Base-by-base conservation (phyloP, 2,329 filamentous ascomycete genomes). In the Blastomyces gilchristii region DNA sequence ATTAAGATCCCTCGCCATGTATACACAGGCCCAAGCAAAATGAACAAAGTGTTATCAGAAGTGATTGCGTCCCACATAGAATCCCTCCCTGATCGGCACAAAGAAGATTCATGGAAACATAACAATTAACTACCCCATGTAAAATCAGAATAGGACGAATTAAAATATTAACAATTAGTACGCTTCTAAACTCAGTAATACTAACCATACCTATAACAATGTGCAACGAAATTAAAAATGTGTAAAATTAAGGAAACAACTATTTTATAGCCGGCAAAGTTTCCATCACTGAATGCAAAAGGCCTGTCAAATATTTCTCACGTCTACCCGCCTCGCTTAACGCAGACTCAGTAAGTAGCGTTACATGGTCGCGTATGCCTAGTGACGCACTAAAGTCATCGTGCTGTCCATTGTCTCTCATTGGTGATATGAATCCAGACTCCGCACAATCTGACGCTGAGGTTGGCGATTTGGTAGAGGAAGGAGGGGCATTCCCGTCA, bases 341-440 rank as follows among this genome's bases (percentile, higher is more conserved):
- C 12, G 43, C 57, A 22, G 57, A 31, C 43, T 59, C 57, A n/a
- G 41, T 43, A 59, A 31, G 39, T 31, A 58, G n/a, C 56, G 22
- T 45, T 28, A 45, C 56, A 28, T 43, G 56, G 16, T 31, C n/a
- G 16, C n/a, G 8, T 18, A 11, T 45, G 56, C 16, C 28, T 28
- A 7, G 56, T 14, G 56, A 28, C 56, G 18, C n/a, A 45, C 39
- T 37, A 31, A 39, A 34, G n/a, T 11, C 53, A n/a, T 39, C 18
- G 8, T 56, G 31, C 53, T 39, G 28, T 0, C 31, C 16, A 22
- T 53, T 53, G 50, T 53, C 50, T 12, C 25, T 31, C 22, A 52
- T 52, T 52, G 52, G 25, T 22, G 31, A 28, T 18, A n/a, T 37
- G 9, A 12, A 37, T 2, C 9, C 8, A 18, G 52, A 11, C 31